These are phyloP conservation scores for Ascocoryne sarcoides DNA, from an alignment of 2,329 filamentous ascomycete species.

Conservation along the genomic window DNA sequence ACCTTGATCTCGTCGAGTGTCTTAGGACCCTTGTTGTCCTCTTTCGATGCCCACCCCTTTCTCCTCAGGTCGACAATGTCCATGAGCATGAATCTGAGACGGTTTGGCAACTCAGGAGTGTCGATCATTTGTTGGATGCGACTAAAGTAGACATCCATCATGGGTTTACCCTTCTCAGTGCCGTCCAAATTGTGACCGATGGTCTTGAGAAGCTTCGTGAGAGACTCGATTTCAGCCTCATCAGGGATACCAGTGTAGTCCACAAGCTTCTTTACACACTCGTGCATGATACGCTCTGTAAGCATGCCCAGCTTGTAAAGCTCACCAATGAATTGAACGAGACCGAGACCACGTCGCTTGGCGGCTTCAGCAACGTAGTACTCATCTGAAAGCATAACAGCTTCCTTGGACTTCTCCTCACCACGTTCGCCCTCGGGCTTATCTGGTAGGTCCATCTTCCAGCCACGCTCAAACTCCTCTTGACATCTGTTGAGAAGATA, in stretches of 20 bases:
- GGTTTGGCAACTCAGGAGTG: slow-evolving; percentile 71
- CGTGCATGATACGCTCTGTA: slow-evolving; percentile 98
- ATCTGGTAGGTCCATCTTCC: slow-evolving; percentile 78
- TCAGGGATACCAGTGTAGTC: slow-evolving; percentile 91
- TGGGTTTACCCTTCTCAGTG: slow-evolving; percentile 70
- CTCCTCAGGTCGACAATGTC: slow-evolving; percentile 81
- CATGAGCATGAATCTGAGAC: slow-evolving; percentile 94
- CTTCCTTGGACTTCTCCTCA: slow-evolving; percentile 55
- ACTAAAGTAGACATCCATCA: slow-evolving; percentile 91
- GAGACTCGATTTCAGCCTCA: slow-evolving; percentile 91
- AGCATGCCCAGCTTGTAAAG: slow-evolving; percentile 98
- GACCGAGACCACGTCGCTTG: slow-evolving; percentile 92
- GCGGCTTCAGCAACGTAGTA: slow-evolving; percentile 91
- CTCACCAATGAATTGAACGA: slow-evolving; percentile 98
- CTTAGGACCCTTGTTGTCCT: slow-evolving; percentile 89
- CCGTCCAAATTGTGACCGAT: slow-evolving; percentile 82
- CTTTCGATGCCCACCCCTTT: slow-evolving; percentile 75
- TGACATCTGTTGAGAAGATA: slow-evolving; percentile 98
- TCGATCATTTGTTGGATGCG: slow-evolving; percentile 79
- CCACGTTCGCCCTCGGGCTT: slow-evolving; percentile 59
- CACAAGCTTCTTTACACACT: slow-evolving; percentile 94
- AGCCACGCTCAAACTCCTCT: slow-evolving; percentile 96
- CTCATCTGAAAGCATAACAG: slow-evolving; percentile 82
- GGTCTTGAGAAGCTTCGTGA: slow-evolving; percentile 85
- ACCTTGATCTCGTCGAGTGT: slow-evolving; percentile 88